These are phyloP conservation scores for Salix exigua DNA, from an alignment of 345 rosid genomes.

Conservation along the genomic window DNA sequence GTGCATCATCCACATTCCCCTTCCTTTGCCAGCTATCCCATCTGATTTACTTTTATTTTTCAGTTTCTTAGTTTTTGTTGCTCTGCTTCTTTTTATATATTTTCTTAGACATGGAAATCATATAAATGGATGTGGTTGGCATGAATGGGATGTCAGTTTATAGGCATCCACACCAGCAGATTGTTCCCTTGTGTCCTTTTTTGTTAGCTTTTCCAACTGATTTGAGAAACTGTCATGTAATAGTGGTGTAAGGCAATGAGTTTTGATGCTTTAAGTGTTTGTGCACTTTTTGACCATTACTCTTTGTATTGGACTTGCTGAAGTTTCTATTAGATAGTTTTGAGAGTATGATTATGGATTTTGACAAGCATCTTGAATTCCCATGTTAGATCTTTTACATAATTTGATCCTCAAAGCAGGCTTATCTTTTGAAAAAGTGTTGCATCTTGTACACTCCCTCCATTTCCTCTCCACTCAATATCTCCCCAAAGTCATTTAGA, in stretches of 20 bases:
- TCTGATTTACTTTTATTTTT: too few relatives aligned
- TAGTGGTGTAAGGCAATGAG: neutral
- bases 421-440: neutral
- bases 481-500: neutral
- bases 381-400: neutral
- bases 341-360: neutral
- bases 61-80: neutral
- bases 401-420: neutral
- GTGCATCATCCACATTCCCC: neutral
- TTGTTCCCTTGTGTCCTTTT: neutral
- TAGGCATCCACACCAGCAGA: neutral
- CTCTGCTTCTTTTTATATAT: neutral
- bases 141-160: neutral
- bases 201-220: neutral
- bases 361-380: neutral
- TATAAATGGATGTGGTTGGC: too few relatives aligned
- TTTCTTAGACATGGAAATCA: neutral
- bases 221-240: neutral
- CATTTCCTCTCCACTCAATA: too few relatives aligned
- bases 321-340: neutral
- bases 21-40: neutral
- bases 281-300: neutral
- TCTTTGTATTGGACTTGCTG: neutral
- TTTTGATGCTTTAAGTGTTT: neutral
- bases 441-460: neutral